These are phyloP conservation scores for Rubroshorea leprosula DNA, from an alignment of 345 rosid genomes.

Conservation along the genomic window DNA sequence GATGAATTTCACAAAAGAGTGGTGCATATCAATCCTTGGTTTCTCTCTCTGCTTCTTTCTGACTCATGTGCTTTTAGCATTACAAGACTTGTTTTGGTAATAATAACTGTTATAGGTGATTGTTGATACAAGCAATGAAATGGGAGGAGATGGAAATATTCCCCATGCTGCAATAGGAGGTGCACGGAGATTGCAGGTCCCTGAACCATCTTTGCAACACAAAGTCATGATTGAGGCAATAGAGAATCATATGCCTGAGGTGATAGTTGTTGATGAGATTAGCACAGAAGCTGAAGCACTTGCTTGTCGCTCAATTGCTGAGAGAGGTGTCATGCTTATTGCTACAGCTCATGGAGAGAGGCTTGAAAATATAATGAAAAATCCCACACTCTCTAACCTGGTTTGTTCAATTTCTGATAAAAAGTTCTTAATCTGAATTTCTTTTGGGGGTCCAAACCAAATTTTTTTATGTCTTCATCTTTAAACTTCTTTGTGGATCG, in stretches of 20 bases:
- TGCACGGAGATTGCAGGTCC: constrained; percentile 77
- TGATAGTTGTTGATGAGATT: constrained; percentile 61
- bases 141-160: constrained; percentile 73
- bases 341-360: constrained; percentile 68
- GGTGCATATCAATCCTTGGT: constrained; percentile 21
- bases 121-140: constrained; percentile 71
- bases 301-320: constrained; percentile 62
- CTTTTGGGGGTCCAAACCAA: neutral
- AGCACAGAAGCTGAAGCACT: constrained; percentile 66
- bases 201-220: constrained; percentile 56
- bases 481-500: neutral
- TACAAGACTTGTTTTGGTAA: neutral
- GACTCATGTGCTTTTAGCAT: neutral
- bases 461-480: neutral
- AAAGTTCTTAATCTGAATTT: neutral
- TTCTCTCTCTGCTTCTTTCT: neutral
- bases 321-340: constrained; percentile 63
- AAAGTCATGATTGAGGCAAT: constrained; percentile 70
- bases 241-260: constrained; percentile 81
- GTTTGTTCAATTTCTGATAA: constrained; percentile 21
- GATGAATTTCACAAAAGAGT: constrained; percentile 61
- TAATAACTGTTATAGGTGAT: constrained; percentile 37
- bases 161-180: constrained; percentile 73
- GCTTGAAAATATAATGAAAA: constrained; percentile 54
- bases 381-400: constrained; percentile 53